These are phyloP conservation scores for Botrytis deweyae DNA, from an alignment of 2,329 filamentous ascomycete species.

Conservation along the genomic window DNA sequence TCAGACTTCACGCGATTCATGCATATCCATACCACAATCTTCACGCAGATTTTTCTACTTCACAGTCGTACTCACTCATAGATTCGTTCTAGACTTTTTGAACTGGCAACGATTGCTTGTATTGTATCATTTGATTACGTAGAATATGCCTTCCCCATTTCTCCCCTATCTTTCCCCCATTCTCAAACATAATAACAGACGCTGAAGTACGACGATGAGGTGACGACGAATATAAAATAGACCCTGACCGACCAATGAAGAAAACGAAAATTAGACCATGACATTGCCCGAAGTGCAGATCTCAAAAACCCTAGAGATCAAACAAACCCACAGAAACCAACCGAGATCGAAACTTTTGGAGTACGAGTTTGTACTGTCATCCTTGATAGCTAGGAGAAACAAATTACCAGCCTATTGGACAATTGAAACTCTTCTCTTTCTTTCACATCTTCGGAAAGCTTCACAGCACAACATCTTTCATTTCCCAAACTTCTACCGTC, in stretches of 20 bases:
- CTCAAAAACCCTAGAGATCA: slow-evolving; percentile 21
- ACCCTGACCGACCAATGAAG: slow-evolving; percentile 22
- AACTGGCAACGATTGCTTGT: slow-evolving; percentile 16
- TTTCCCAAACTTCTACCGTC: slow-evolving; percentile 25
- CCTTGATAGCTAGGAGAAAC: slow-evolving; percentile 28
- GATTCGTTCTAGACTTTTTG: neutral
- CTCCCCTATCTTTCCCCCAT: slow-evolving; percentile 14
- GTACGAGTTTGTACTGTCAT: slow-evolving; percentile 24
- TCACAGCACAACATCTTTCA: slow-evolving; percentile 36
- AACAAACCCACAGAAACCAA: slow-evolving; percentile 25
- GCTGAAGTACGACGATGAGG: slow-evolving; percentile 25
- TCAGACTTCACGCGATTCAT: neutral
- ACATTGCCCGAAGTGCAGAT: slow-evolving; percentile 30
- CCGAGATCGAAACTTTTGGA: slow-evolving; percentile 30
- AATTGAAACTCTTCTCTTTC: slow-evolving; percentile 21
- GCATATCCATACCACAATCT: neutral
- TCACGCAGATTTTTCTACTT: neutral
- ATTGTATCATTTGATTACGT: slow-evolving; percentile 29
- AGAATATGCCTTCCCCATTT: slow-evolving; percentile 27
- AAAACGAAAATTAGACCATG: slow-evolving; percentile 28
- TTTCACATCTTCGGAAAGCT: slow-evolving; percentile 27
- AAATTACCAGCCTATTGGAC: slow-evolving; percentile 28
- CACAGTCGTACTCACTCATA: neutral
- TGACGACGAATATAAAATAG: slow-evolving; percentile 18
- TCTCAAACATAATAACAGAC: slow-evolving; percentile 23